Evolutionary conservation across 1,139 yeast species (phyloP), one percentile per base, ranked within the genome.

Genomic region (Kazachstania sp.): DNA sequence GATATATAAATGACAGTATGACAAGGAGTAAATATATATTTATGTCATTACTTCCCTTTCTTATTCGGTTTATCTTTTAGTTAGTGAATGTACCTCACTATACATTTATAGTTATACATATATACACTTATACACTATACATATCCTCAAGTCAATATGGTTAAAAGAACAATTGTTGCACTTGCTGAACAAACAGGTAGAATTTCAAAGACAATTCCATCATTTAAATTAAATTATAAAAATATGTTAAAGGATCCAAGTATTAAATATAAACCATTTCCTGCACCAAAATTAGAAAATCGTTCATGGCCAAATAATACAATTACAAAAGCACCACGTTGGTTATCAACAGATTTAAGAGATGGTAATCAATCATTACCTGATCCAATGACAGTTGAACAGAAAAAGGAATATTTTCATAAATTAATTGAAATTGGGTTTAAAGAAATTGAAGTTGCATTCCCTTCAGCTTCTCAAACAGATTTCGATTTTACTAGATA

Each of bases 331-430:
- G 84, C 97, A 2, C 97, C 98, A 49, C 76, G 97, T 66, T 92
- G 97, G 97, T 77, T 92, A 47, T 85, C 96, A 8, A 92, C 97
- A 2, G 97, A 92, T 66, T 76, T 92, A 59, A 78, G 97, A 67
- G 98, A 92, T 65, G 98, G 98, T 49, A 92, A 92, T 71, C 97
- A 92, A 71, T 86, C 97, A 11, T 75, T 92, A 56, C 97, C 97
- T 9, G 97, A 92, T 68, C 97, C 97, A 46, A 92, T 92, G 97
- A 77, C 87, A 29, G 79, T 88, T 36, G 85, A 75, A 37, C 96
- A 92, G 67, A 92, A 92, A 71, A 86, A 86, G 66, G 84, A 78
- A 56, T 90, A 86, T 67, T 90, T 90, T 72, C 77, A 81, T 55
- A 86, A 88, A 66, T 74, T 92, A 50, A 72, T 90, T n/a, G 92